These are phyloP conservation scores for Aspergillus taichungensis DNA, from an alignment of 495 filamentous ascomycete species.

Conservation along the genomic window DNA sequence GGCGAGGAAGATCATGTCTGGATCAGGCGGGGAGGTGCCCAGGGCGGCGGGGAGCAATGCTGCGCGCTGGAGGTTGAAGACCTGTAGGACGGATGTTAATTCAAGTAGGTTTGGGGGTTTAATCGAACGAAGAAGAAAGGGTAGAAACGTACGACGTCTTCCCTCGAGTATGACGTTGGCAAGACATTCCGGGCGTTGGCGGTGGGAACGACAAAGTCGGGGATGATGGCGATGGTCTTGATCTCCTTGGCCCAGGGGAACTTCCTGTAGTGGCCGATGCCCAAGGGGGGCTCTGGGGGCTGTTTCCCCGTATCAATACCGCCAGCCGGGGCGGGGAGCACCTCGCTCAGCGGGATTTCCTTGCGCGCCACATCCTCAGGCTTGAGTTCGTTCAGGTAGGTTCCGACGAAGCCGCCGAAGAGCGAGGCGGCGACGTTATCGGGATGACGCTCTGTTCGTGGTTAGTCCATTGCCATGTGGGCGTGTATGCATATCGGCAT, in stretches of 20 bases:
- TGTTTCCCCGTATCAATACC: slow-evolving; percentile 75
- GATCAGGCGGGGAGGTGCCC: slow-evolving; percentile 80
- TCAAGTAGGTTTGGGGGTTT: no score
- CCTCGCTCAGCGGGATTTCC: slow-evolving; percentile 93
- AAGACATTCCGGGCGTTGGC: slow-evolving; percentile 78
- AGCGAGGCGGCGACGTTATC: slow-evolving; percentile 94
- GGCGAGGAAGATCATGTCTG: slow-evolving; percentile 84
- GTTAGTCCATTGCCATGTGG: no score
- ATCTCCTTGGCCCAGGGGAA: slow-evolving; percentile 89
- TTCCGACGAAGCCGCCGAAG: slow-evolving; percentile 94
- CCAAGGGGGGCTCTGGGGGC: slow-evolving; percentile 78
- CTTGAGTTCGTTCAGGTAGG: slow-evolving; percentile 82
- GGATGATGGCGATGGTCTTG: slow-evolving; percentile 90
- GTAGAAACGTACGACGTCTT: slow-evolving; percentile 58
- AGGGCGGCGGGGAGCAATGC: slow-evolving; percentile 79
- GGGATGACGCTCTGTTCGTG: slow-evolving; percentile 67
- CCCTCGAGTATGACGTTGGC: slow-evolving; percentile 62
- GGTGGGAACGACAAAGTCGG: slow-evolving; percentile 86
- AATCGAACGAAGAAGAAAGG: no score
- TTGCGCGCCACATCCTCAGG: slow-evolving; percentile 75
- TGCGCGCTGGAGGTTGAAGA: slow-evolving; percentile 90
- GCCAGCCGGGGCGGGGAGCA: slow-evolving; percentile 76
- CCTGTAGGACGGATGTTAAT: slow-evolving; percentile 33
- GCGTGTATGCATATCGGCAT: no score
- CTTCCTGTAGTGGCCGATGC: slow-evolving; percentile 88